These are phyloP conservation scores for Gonium pectorale DNA, from an alignment of 139 green algal genomes.

Conservation along the genomic window DNA sequence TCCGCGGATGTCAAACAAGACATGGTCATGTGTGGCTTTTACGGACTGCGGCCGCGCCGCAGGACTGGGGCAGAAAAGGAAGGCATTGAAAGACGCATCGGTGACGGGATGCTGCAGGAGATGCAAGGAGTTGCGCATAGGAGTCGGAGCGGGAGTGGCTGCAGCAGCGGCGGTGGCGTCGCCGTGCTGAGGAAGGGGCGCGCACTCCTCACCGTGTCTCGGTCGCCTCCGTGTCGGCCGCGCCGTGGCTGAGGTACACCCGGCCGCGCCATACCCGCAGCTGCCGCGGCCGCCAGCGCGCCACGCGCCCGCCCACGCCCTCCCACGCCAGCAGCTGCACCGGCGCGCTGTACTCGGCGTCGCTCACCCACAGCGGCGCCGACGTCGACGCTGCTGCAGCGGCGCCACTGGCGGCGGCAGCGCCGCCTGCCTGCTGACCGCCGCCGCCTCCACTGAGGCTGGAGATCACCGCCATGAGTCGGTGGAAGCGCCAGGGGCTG, in stretches of 20 bases:
- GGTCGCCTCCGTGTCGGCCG: background rate
- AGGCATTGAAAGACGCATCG: too few relatives aligned
- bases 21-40: too few relatives aligned
- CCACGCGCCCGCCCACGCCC: constrained; percentile 48
- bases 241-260: constrained; percentile 49
- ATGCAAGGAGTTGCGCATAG: too few relatives aligned
- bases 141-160: too few relatives aligned
- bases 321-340: constrained; percentile 57
- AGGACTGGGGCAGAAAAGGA: too few relatives aligned
- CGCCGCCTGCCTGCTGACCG: background rate
- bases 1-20: too few relatives aligned
- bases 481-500: constrained; percentile 64
- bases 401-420: background rate
- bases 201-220: constrained; percentile 2
- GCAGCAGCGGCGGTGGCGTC: too few relatives aligned
- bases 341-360: constrained; percentile 56
- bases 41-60: too few relatives aligned
- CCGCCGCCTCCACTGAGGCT: constrained; percentile 23
- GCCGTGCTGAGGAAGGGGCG: too few relatives aligned
- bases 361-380: constrained; percentile 60
- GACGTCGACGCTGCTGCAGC: background rate
- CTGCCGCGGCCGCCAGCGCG: constrained; percentile 55
- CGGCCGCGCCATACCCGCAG: constrained; percentile 58
- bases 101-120: too few relatives aligned
- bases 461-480: constrained; percentile 61